Conservation (phyloP, 495 filamentous ascomycete genomes). For the Xanthoparmelia taractica region DNA sequence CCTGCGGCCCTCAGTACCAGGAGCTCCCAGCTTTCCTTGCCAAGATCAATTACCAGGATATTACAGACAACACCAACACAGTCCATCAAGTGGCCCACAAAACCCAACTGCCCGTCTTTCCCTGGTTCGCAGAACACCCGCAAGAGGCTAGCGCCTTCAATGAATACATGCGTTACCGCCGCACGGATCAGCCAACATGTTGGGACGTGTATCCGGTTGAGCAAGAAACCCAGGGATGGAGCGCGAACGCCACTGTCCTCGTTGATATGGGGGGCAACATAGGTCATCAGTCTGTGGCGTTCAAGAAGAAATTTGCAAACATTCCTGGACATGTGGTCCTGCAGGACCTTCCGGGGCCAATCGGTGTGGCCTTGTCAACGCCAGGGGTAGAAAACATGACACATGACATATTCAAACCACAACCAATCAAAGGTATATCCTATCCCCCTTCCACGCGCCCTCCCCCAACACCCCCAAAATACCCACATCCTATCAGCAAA, state of each 20-base stretch:
- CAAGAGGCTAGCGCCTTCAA: background rate
- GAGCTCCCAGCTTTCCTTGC: background rate
- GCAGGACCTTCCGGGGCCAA: conserved; percentile 46
- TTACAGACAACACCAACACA: background rate
- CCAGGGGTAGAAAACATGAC: conserved; percentile 38
- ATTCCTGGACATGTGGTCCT: conserved; percentile 42
- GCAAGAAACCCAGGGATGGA: no score
- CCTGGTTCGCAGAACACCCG: conserved; percentile 26
- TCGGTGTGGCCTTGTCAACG: conserved; percentile 31
- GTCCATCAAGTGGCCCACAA: background rate
- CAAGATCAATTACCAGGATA: background rate
- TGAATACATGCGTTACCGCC: no score
- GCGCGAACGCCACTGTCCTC: conserved; percentile 34
- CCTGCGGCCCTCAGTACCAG: background rate
- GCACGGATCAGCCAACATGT: background rate
- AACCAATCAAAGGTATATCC: conserved; percentile 44
- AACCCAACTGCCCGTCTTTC: conserved; percentile 7
- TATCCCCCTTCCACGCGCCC: no score
- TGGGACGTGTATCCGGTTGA: background rate
- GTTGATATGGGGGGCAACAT: conserved; percentile 50
- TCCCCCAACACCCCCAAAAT: no score
- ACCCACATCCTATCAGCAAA: no score
- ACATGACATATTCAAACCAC: conserved; percentile 45
- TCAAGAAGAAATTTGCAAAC: conserved; percentile 37
- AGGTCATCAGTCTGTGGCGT: conserved; percentile 44